These are phyloP conservation scores for Leccinum pellstonianum DNA, from an alignment of 768 basidiomycete species.

Conservation along the genomic window DNA sequence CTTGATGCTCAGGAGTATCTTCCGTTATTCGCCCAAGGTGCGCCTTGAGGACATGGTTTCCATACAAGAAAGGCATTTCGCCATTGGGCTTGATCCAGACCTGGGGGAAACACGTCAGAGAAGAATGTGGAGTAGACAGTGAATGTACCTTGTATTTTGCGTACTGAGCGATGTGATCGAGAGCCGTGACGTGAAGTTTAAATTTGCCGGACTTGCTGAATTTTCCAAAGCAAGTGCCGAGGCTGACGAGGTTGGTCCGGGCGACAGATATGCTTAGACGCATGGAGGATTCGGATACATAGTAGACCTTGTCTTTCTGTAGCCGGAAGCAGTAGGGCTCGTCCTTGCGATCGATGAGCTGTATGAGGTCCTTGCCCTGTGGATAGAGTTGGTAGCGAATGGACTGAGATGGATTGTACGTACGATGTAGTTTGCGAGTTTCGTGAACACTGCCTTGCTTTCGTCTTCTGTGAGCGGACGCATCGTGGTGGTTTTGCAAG, in stretches of 20 bases:
- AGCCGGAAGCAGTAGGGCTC: constrained; percentile 95
- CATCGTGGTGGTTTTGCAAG: constrained; percentile 48
- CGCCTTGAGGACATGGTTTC: constrained; percentile 97
- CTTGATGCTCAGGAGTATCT: constrained; percentile 98
- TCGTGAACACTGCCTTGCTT: constrained; percentile 93
- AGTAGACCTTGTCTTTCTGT: constrained; percentile 93
- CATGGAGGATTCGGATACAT: constrained; percentile 94
- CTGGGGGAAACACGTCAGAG: constrained; percentile 38
- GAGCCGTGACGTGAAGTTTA: constrained; percentile 90
- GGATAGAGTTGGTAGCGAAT: not conserved
- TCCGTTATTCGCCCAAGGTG: constrained; percentile 99
- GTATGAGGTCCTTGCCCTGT: constrained; percentile 94
- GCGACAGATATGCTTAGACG: constrained; percentile 90
- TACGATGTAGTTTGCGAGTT: constrained; percentile 96
- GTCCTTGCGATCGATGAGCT: constrained; percentile 91
- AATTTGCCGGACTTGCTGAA: constrained; percentile 98
- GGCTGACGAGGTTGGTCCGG: constrained; percentile 84
- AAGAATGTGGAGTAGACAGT: not conserved
- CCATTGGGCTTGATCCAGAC: constrained; percentile 99
- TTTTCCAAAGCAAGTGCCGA: constrained; percentile 97
- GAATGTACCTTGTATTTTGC: constrained; percentile 90
- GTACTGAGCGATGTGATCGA: constrained; percentile 93
- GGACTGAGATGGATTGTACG: constrained; percentile 24
- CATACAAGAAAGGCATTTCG: constrained; percentile 99
- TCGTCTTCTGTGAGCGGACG: constrained; percentile 96